These are phyloP conservation scores for Pezicula neosporulosa DNA, from an alignment of 2,329 filamentous ascomycete genomes.

Conservation along the genomic window DNA sequence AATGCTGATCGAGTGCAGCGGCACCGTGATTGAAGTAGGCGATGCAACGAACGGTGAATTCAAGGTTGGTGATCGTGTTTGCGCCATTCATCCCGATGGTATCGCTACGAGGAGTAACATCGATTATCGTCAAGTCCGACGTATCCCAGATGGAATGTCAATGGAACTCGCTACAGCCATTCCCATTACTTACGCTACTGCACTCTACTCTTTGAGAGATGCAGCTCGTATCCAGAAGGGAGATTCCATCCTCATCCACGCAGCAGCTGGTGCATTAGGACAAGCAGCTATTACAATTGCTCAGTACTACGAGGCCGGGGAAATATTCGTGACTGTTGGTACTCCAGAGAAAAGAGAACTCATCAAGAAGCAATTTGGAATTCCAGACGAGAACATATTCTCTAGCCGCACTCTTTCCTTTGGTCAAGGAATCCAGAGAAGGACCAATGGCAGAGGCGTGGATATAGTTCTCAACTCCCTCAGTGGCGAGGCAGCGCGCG, in stretches of 20 bases:
- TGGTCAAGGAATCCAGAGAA: slow-evolving; percentile 23
- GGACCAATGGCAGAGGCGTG: slow-evolving; percentile 31
- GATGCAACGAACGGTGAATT: slow-evolving; percentile 13
- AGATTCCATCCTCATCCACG: slow-evolving; percentile 25
- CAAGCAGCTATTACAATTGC: slow-evolving; percentile 27
- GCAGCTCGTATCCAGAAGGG: slow-evolving; percentile 7
- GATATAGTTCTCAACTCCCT: slow-evolving; percentile 46
- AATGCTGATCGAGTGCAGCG: slow-evolving; percentile 26
- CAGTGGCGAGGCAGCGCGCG: slow-evolving; percentile 37
- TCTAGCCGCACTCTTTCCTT: slow-evolving; percentile 32
- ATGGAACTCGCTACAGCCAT: slow-evolving; percentile 19
- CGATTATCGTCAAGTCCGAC: background rate
- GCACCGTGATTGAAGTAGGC: slow-evolving; percentile 22
- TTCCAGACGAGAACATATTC: slow-evolving; percentile 36
- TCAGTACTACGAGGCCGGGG: slow-evolving; percentile 16
- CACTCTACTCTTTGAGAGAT: background rate
- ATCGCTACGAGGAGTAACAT: background rate
- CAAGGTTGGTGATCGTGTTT: slow-evolving; percentile 24
- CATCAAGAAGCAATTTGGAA: slow-evolving; percentile 28
- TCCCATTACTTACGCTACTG: slow-evolving; percentile 5
- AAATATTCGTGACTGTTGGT: slow-evolving; percentile 38
- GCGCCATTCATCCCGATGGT: slow-evolving; percentile 8
- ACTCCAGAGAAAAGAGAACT: slow-evolving; percentile 32
- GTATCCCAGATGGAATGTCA: background rate
- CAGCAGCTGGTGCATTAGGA: slow-evolving; percentile 25